Conservation (phyloP, 805 yeast species). For the Lipomyces sp. region DNA sequence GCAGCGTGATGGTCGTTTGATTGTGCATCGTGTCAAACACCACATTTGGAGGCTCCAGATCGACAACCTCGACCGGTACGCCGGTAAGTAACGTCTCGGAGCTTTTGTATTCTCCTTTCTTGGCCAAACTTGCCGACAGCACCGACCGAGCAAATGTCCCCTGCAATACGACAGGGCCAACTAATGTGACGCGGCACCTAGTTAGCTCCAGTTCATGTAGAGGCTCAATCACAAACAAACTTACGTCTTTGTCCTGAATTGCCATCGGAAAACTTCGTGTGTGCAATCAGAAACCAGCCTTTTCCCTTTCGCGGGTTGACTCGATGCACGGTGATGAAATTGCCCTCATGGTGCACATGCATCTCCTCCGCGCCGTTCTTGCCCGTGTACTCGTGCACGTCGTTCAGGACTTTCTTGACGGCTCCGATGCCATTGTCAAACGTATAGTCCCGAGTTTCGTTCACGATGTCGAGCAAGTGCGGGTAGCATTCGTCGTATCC, state of each 20-base stretch:
- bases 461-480: constrained; percentile 70
- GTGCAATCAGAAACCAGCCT: constrained; percentile 85
- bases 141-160: constrained; percentile 44
- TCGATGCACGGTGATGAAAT: constrained; percentile 86
- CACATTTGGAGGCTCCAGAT: constrained; percentile 51
- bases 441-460: constrained; percentile 62
- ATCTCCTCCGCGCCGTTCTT: constrained; percentile 70
- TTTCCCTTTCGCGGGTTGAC: constrained; percentile 76
- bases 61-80: constrained; percentile 60
- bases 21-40: constrained; percentile 43
- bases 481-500: constrained; percentile 96
- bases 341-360: constrained; percentile 92
- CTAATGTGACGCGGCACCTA: too few relatives aligned
- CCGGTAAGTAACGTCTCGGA: constrained; percentile 50
- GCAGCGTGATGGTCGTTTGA: constrained; percentile 55
- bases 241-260: constrained; percentile 33
- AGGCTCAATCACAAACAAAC: neutral
- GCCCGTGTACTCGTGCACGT: constrained; percentile 41
- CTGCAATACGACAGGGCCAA: constrained; percentile 36
- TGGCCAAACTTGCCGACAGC: constrained; percentile 56
- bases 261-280: constrained; percentile 65
- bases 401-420: constrained; percentile 51
- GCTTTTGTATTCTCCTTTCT: constrained; percentile 48
- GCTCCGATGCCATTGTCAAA: constrained; percentile 62
- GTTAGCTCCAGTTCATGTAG: neutral